A percentile compares a stretch with the other conserved stretches of the same genome.
phyloP scores from a whole-genome alignment of 1,139 yeast species.

The Taphrina sp. region DNA sequence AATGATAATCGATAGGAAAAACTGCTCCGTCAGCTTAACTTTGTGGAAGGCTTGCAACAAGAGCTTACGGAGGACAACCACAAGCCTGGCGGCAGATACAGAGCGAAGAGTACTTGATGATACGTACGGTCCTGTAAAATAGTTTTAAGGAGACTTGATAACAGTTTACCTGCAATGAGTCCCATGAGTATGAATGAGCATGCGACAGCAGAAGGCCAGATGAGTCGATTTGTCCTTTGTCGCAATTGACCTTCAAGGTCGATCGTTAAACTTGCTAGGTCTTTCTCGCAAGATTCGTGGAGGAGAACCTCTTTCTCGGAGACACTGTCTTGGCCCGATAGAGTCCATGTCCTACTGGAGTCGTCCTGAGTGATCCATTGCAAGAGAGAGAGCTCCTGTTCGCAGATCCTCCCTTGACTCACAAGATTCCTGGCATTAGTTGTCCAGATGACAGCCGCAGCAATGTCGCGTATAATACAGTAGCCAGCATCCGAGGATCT shows the following conservation, averaged over 20 bases:
- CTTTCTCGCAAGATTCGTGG: no score
- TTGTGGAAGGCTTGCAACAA: constrained; percentile 26
- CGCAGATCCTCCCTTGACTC: background rate
- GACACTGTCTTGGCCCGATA: no score
- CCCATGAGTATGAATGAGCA: constrained; percentile 8
- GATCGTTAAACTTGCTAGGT: no score
- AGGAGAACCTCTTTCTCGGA: no score
- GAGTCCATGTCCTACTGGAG: no score
- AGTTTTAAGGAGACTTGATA: constrained; percentile 8
- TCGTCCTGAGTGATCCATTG: no score
- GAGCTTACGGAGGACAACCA: constrained; percentile 35
- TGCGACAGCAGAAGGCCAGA: constrained; percentile 13
- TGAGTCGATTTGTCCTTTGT: background rate
- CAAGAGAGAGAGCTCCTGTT: background rate
- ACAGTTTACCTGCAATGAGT: constrained; percentile 10
- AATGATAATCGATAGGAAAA: constrained; percentile 33
- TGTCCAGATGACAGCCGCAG: constrained; percentile 24
- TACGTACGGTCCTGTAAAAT: constrained; percentile 25
- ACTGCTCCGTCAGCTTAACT: constrained; percentile 30
- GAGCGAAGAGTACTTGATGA: constrained; percentile 25
- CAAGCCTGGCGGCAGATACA: constrained; percentile 34
- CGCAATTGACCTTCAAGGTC: constrained; percentile 1
- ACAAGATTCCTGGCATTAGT: background rate
- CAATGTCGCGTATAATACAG: constrained; percentile 1
- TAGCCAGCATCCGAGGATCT: constrained; percentile 7